phyloP scores from a whole-genome alignment of 495 filamentous ascomycete species.

The Penicilliopsis zonata region DNA sequence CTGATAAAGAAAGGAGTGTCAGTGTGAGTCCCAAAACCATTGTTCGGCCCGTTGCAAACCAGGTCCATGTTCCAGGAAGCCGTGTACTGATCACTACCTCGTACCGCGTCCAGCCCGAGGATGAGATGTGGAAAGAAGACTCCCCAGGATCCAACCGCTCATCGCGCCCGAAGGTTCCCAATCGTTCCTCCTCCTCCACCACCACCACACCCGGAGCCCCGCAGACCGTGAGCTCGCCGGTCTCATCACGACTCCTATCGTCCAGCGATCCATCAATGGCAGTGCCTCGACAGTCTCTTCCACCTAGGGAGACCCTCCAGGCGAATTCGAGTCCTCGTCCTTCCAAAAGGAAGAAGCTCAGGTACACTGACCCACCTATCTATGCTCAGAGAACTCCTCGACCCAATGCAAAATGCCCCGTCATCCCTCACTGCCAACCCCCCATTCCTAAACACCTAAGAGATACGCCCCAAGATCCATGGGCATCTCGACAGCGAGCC shows the following conservation, averaged over 20 bases:
- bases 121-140: conserved; percentile 17
- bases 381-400: conserved; percentile 31
- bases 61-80: conserved; percentile 12
- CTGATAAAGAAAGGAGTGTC: conserved; percentile 26
- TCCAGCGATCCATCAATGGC: too few species aligned
- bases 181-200: conserved; percentile 1
- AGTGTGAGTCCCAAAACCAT: conserved; percentile 35
- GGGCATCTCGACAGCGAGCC: conserved; percentile 15
- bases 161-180: conserved; percentile 7
- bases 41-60: conserved; percentile 16
- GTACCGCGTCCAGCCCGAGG: conserved; percentile 13
- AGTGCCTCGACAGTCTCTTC: too few species aligned
- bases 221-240: conserved; percentile 23
- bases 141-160: conserved; percentile 8
- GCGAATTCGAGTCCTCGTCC: conserved; percentile 12
- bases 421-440: conserved; percentile 24
- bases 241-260: conserved; percentile 6
- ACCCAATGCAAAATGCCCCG: conserved; percentile 22
- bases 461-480: conserved; percentile 11
- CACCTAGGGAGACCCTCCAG: too few species aligned
- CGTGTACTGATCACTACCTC: conserved; percentile 8
- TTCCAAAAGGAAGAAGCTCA: conserved; percentile 24
- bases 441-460: conserved; percentile 23
- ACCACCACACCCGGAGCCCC: conserved; percentile 8
- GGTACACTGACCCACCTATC: conserved; percentile 34